Base-by-base conservation (phyloP, 768 basidiomycete species). In the Boletus insuetus region DNA sequence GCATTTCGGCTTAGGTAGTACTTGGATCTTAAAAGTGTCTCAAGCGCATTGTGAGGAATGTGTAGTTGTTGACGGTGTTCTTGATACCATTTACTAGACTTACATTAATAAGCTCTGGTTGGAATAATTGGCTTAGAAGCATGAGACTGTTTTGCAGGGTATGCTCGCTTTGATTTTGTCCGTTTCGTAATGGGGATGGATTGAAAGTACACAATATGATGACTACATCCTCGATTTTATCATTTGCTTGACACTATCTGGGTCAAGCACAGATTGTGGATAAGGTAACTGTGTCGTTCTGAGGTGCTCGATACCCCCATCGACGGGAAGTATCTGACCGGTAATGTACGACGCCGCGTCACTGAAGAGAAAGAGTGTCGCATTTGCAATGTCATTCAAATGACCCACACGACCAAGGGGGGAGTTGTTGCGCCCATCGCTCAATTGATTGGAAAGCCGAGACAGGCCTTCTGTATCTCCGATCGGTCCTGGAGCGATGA, bases 401-500 rank as follows among this genome's bases (percentile, higher is more conserved):
- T 79, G 69, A 31, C 87, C 88, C 38, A 74, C 47, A 22, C 88
- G 84, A 29, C 85, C 86, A 22, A 75, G 67, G 10, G 73, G 75
- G 43, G 46, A 72, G 6, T 3, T 2, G 8, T 0, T 20, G 22
- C 3, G 4, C 11, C 3, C 19, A 14, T 17, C 42, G 5, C 6
- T 29, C 11, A 41, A 55, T 26, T 62, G 54, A 7, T 48, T 62
- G 13, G 71, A 63, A 32, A 91, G 79, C n/a, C 87, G 83, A 57
- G 80, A 75, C 71, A 80, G 74, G 51, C 87, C 88, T 69, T 89
- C 92, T 2, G 96, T 97, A 11, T 78, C 83, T 65, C 63, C 80
- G 54, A 96, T 95, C 7, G 90, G 86, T 4, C 94, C 89, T 6
- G 92, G 91, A 4, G 91, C 80, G 61, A 94, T 85, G 45, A 90